phyloP scores from a whole-genome alignment of 768 basidiomycete genomes.

The Fistulinella prunicolor region DNA sequence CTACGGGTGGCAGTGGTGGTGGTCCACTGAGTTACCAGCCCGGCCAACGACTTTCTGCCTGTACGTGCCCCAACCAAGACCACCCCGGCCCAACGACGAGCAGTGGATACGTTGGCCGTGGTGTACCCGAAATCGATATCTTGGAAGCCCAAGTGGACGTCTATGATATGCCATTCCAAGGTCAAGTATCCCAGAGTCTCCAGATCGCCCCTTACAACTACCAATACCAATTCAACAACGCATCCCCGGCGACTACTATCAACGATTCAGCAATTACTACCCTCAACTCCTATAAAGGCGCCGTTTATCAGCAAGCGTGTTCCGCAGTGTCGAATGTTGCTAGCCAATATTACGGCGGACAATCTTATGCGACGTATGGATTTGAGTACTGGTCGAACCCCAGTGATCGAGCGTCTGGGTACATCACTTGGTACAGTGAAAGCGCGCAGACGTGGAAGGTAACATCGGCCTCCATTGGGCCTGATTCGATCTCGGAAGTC shows the following conservation, averaged over 20 bases:
- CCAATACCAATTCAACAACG: constrained; percentile 58
- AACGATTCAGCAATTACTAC: constrained; percentile 48
- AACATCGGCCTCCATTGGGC: constrained; percentile 60
- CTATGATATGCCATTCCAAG: constrained; percentile 43
- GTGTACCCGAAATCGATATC: constrained; percentile 92
- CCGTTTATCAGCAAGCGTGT: constrained; percentile 69
- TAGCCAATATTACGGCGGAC: constrained; percentile 52
- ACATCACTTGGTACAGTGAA: constrained; percentile 80
- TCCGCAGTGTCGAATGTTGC: constrained; percentile 61
- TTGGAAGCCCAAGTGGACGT: constrained; percentile 77
- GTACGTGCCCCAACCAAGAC: constrained; percentile 81
- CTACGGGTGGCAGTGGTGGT: constrained; percentile 50
- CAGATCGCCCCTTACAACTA: constrained; percentile 81
- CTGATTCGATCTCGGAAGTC: constrained; percentile 58
- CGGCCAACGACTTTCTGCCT: constrained; percentile 83
- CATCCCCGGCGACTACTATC: constrained; percentile 50
- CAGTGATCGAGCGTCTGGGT: constrained; percentile 61
- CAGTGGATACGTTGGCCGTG: constrained; percentile 55
- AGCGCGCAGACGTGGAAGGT: constrained; percentile 70
- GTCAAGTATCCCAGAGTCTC: constrained; percentile 75
- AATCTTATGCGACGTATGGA: constrained; percentile 59
- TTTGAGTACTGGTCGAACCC: constrained; percentile 83
- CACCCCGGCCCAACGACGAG: constrained; percentile 74
- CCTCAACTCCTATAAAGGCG: constrained; percentile 70
- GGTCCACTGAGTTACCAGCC: constrained; percentile 70